Evolutionary conservation across 805 yeast species (phyloP).

Genomic region (Teunomyces panamensis): DNA sequence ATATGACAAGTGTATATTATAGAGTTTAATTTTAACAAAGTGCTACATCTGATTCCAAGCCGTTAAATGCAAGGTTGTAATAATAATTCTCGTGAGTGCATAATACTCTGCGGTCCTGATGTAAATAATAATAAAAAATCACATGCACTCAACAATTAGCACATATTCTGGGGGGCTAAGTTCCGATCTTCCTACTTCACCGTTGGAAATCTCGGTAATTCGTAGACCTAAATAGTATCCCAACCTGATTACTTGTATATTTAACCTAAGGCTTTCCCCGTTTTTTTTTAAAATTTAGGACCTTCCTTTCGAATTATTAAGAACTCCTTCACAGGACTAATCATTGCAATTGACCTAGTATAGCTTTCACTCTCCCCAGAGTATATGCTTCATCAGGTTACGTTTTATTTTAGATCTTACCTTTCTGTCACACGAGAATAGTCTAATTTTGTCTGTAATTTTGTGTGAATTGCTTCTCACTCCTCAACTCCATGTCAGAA

Average conservation of each 20-base stretch:
- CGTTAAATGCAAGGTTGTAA: not conserved
- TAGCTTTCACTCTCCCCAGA: not conserved
- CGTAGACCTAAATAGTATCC: not conserved
- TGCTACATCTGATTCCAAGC: not conserved
- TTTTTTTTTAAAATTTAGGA: not conserved
- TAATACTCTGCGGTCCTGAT: not conserved
- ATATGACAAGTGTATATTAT: slow-evolving; percentile 3
- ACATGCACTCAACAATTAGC: slow-evolving; percentile 3
- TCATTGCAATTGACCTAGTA: not conserved
- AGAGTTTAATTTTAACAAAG: slow-evolving; percentile 2
- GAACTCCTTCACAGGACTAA: not conserved
- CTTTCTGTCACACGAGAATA: slow-evolving; percentile 1
- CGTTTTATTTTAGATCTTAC: not conserved
- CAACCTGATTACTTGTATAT: not conserved
- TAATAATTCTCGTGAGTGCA: not conserved
- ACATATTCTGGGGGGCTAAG: not conserved
- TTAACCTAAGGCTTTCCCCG: not conserved
- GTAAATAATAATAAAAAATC: not conserved
- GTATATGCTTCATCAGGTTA: not conserved
- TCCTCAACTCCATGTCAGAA: not conserved
- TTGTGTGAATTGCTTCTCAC: not conserved
- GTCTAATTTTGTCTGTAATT: not conserved
- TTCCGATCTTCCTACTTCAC: not conserved
- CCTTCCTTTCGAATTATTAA: not conserved
- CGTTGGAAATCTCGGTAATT: not conserved